Conservation (phyloP, 805 yeast genomes). For the Allodekkera sacchari region DNA sequence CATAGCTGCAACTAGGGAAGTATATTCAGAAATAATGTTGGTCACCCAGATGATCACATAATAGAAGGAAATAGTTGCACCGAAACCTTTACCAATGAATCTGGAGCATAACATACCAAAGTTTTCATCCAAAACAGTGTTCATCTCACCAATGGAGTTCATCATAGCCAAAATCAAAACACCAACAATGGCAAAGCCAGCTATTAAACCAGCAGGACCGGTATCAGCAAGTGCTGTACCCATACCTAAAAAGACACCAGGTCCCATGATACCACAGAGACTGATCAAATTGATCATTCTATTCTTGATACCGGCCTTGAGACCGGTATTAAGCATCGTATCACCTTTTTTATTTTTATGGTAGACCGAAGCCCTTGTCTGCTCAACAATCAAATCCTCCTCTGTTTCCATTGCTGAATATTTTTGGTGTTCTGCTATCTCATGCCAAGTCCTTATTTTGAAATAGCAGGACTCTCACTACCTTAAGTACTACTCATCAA, state of each 20-base stretch:
- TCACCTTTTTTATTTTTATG: constrained; percentile 11
- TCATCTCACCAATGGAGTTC: constrained; percentile 48
- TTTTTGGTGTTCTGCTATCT: no score
- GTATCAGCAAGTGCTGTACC: constrained; percentile 41
- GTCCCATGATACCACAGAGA: constrained; percentile 47
- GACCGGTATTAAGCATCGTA: constrained; percentile 10
- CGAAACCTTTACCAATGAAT: constrained; percentile 46
- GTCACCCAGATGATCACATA: constrained; percentile 52
- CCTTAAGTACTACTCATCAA: no score
- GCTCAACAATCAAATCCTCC: no score
- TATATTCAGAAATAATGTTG: constrained; percentile 46
- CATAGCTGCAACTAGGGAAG: constrained; percentile 41
- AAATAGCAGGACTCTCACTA: no score
- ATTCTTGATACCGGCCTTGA: constrained; percentile 14
- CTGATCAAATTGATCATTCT: constrained; percentile 16
- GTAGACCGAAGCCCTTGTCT: no score
- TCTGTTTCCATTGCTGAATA: no score
- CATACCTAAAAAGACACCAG: constrained; percentile 44
- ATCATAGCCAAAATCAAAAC: constrained; percentile 45
- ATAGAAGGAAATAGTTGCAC: constrained; percentile 46
- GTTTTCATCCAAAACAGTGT: constrained; percentile 45
- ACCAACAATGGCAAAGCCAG: constrained; percentile 45
- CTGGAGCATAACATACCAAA: constrained; percentile 45
- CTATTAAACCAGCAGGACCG: constrained; percentile 45
- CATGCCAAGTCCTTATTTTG: no score